A percentile compares a stretch with the other conserved stretches of the same genome.
phyloP scores from a whole-genome alignment of 2,329 filamentous ascomycete genomes.

The Ascochyta clinopodiicola region DNA sequence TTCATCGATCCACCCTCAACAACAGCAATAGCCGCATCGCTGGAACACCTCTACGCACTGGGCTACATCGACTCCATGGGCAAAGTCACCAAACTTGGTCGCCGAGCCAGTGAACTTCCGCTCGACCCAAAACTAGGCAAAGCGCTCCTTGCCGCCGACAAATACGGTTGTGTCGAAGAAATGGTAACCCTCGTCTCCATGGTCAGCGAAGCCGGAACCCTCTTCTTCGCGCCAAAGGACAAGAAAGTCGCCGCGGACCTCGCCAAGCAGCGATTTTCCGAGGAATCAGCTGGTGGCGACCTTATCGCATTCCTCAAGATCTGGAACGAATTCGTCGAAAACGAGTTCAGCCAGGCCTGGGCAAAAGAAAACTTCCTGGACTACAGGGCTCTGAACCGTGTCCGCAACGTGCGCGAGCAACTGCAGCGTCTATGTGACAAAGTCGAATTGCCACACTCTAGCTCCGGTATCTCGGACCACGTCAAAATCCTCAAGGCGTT shows the following conservation, averaged over 20 bases:
- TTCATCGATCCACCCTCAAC: conserved; percentile 94
- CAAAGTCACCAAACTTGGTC: conserved; percentile 85
- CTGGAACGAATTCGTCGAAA: conserved; percentile 94
- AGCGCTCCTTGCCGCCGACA: conserved; percentile 84
- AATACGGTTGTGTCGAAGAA: conserved; percentile 92
- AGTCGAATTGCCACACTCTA: conserved; percentile 78
- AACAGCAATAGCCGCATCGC: conserved; percentile 83
- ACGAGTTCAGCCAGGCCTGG: conserved; percentile 88
- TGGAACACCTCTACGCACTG: conserved; percentile 90
- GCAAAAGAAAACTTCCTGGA: conserved; percentile 92
- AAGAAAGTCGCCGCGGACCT: conserved; percentile 97
- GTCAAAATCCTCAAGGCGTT: conserved; percentile 85
- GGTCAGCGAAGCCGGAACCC: conserved; percentile 83
- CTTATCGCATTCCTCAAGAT: conserved; percentile 88
- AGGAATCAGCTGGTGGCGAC: conserved; percentile 77
- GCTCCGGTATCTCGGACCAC: conserved; percentile 73
- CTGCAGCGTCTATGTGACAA: conserved; percentile 90
- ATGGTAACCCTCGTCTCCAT: conserved; percentile 93
- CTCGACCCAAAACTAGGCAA: conserved; percentile 92
- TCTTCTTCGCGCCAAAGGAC: conserved; percentile 96
- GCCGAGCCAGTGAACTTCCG: conserved; percentile 95
- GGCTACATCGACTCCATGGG: conserved; percentile 89
- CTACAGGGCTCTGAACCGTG: conserved; percentile 85
- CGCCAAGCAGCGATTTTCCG: conserved; percentile 84
- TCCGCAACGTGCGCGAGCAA: conserved; percentile 91